phyloP scores from a whole-genome alignment of 1,284 basidiomycete species.

The Apiotrichum brassicae region DNA sequence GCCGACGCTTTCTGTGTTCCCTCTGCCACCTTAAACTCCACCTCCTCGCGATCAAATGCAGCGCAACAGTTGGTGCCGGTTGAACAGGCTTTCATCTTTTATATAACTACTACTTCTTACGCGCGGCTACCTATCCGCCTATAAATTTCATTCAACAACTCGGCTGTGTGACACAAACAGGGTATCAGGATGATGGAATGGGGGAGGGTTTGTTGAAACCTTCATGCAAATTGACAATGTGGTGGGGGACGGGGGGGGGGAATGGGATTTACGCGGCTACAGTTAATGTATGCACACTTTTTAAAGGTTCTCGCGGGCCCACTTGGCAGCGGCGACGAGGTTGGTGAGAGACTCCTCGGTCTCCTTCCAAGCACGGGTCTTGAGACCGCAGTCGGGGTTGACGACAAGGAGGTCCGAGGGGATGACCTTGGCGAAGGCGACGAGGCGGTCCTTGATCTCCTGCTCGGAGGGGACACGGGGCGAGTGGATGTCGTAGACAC shows the following conservation, averaged over 20 bases:
- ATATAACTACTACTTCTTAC: conserved; percentile 14
- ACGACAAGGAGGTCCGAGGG: conserved; percentile 72
- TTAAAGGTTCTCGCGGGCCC: conserved; percentile 78
- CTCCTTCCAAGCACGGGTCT: conserved; percentile 96
- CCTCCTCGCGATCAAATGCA: not conserved
- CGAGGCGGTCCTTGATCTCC: conserved; percentile 92
- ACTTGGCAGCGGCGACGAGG: conserved; percentile 80
- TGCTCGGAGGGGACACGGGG: conserved; percentile 90
- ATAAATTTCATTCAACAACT: conserved; percentile 15
- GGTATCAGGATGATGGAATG: conserved; percentile 23
- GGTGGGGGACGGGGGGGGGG: not conserved
- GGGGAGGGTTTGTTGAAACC: conserved; percentile 20
- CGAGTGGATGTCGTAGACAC: conserved; percentile 99
- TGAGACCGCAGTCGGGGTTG: conserved; percentile 77
- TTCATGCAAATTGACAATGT: conserved; percentile 10
- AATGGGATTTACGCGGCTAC: not conserved
- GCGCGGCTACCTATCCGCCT: conserved; percentile 3
- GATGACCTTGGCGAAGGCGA: conserved; percentile 73
- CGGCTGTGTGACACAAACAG: conserved; percentile 14
- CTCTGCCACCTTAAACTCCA: too few relatives aligned
- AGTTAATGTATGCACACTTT: too few relatives aligned
- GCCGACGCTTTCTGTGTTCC: too few relatives aligned
- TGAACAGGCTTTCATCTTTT: conserved; percentile 47
- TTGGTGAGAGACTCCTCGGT: conserved; percentile 80
- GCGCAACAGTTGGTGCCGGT: conserved; percentile 33